These are phyloP conservation scores for Yamadazyma friedrichii DNA, from an alignment of 1,139 yeast species.

Conservation along the genomic window DNA sequence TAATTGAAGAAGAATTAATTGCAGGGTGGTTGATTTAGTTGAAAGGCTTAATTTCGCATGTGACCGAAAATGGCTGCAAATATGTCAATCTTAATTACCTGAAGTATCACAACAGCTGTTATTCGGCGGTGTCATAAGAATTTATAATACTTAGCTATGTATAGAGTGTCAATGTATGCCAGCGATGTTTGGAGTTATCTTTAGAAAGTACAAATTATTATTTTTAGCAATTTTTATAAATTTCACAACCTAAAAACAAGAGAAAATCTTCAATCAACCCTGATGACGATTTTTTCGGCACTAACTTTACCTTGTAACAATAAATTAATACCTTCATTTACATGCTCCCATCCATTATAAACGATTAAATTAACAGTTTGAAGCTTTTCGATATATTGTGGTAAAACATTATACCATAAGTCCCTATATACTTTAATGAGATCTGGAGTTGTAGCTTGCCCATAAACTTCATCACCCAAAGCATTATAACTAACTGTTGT, in stretches of 20 bases:
- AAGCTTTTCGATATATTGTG: conserved; percentile 12
- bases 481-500: neutral
- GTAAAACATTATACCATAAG: conserved; percentile 12
- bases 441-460: conserved; percentile 8
- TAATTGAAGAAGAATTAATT: too few relatives aligned
- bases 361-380: conserved; percentile 31
- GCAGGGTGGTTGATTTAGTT: neutral
- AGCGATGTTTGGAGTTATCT: too few relatives aligned
- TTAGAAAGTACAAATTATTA: neutral
- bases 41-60: neutral
- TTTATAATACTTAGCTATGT: too few relatives aligned
- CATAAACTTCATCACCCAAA: conserved; percentile 6
- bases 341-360: conserved; percentile 31
- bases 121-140: too few relatives aligned
- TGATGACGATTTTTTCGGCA: conserved; percentile 36
- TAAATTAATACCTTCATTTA: conserved; percentile 29
- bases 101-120: too few relatives aligned
- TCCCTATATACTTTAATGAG: conserved; percentile 9
- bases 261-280: conserved; percentile 6
- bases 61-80: neutral
- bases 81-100: too few relatives aligned
- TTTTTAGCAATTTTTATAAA: too few relatives aligned
- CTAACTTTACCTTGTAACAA: conserved; percentile 31
- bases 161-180: too few relatives aligned
- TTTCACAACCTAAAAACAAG: too few relatives aligned